Base-by-base conservation (phyloP, 169 alveolate species). In the Theileria annulata region DNA sequence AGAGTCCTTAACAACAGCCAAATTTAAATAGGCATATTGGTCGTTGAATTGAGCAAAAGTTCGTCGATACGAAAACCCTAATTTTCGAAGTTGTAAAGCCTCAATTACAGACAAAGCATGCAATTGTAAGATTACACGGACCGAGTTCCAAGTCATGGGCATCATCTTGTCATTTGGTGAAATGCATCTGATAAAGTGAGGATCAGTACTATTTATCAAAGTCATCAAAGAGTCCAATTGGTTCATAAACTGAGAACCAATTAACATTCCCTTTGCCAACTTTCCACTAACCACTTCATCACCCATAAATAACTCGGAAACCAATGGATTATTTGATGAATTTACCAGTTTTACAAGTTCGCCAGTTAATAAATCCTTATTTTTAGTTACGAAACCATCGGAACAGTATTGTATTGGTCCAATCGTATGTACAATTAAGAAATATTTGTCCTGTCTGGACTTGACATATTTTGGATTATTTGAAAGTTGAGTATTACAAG, bases 101-200 rank as follows among this genome's bases (percentile, higher is more conserved):
- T 95, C 97, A 30, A 95, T 87, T 56, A 95, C 92, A 49, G 97
- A 94, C n/a, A 95, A 90, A n/a, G 97, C 97, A 74, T 95, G 81
- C 21, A 95, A 88, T 79, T 95, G 97, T 37, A 95, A 90, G 17
- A 95, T 80, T 37, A 95, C 95, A 71, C 94, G 94, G 31, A 96
- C 93, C 66, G 91, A 86, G 49, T 90, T 92, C 96, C 96, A 95
- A 27, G 93, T 95, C 51, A 95, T 76, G 21, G 98, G 96, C 75
- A 93, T 84, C 86, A 94, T 94, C 30, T 92, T 70, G 66, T 94
- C 98, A 82, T 95, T 95, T 30, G 98, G 98, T 85, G 94, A 94
- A 58, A 95, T 92, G 85, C 98, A 95, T 15, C 98, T 87, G 75
- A 95, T 91, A 82, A 94, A 95, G 86, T 95, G 98, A 21, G 94